phyloP scores from a whole-genome alignment of 768 basidiomycete genomes.

The Pseudohyphozyma bogoriensis region DNA sequence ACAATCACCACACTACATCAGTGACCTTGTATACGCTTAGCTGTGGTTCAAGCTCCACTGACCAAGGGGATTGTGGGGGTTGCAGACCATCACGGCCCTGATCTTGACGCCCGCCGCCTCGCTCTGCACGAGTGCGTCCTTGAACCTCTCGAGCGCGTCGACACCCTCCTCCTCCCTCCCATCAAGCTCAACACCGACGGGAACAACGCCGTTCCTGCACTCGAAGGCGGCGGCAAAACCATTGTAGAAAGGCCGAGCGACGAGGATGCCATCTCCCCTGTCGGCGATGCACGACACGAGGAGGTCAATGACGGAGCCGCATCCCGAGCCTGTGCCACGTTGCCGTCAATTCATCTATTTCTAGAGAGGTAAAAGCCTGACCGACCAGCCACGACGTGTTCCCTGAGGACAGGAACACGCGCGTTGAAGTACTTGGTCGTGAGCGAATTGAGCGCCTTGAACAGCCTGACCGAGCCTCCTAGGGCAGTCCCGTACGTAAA shows the following conservation, averaged over 20 bases:
- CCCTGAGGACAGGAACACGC: slow-evolving; percentile 13
- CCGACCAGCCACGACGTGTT: slow-evolving; percentile 25
- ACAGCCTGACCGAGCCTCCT: slow-evolving; percentile 24
- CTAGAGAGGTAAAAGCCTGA: not conserved
- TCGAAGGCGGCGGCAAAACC: slow-evolving; percentile 26
- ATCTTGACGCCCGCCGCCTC: slow-evolving; percentile 3
- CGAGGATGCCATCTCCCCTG: slow-evolving; percentile 28
- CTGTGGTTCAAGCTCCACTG: not conserved
- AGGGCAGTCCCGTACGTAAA: slow-evolving; percentile 28
- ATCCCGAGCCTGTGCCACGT: slow-evolving; percentile 8
- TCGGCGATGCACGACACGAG: slow-evolving; percentile 20
- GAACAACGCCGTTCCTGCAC: slow-evolving; percentile 14
- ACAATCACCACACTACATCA: not conserved
- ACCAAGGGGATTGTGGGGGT: slow-evolving; percentile 33
- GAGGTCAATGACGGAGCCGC: slow-evolving; percentile 15
- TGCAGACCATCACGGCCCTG: slow-evolving; percentile 28
- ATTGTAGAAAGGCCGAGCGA: slow-evolving; percentile 9
- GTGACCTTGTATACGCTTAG: not conserved
- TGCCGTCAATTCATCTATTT: not conserved
- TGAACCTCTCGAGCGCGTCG: slow-evolving; percentile 19
- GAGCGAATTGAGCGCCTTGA: slow-evolving; percentile 18
- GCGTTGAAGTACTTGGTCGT: slow-evolving; percentile 26
- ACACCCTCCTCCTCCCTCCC: slow-evolving; percentile 12
- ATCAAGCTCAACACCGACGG: slow-evolving; percentile 23
- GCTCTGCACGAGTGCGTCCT: slow-evolving; percentile 4